phyloP scores from a whole-genome alignment of 2,329 filamentous ascomycete species.

The Xylariaceae sp. region DNA sequence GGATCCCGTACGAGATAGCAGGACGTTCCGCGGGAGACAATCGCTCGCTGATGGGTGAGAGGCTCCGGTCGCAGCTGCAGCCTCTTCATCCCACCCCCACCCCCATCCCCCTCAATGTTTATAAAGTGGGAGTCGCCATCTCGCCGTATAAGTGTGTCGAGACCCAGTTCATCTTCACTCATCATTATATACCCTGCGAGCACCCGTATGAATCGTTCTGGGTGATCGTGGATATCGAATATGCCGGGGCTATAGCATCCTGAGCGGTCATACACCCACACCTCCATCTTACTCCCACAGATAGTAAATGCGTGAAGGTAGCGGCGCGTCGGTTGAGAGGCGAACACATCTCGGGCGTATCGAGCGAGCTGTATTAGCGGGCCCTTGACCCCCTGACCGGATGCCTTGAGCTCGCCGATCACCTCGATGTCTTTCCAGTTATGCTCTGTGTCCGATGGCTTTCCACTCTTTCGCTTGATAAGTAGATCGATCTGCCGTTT shows the following conservation, averaged over 20 bases:
- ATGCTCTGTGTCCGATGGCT: not conserved
- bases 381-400: not conserved
- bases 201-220: conserved; percentile 28
- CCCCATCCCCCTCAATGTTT: not conserved
- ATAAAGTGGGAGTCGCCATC: not conserved
- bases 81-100: not conserved
- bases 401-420: not conserved
- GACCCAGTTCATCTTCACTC: not conserved
- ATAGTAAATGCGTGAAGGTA: conserved; percentile 37
- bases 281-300: conserved; percentile 30
- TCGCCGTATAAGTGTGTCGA: not conserved
- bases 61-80: not conserved
- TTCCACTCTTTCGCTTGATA: not conserved
- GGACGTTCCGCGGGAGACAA: not conserved
- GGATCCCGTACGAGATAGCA: conserved; percentile 26
- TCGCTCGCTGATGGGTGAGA: not conserved
- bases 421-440: not conserved
- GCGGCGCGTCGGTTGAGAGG: conserved; percentile 31
- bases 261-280: conserved; percentile 37
- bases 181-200: conserved; percentile 20
- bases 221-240: conserved; percentile 32
- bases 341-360: conserved; percentile 25
- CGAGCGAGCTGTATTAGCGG: not conserved
- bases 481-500: not conserved
- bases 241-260: conserved; percentile 32